These are phyloP conservation scores for Antitrichia curtipendula DNA, from an alignment of 225 moss, liverwort and hornwort species.

Conservation along the genomic window DNA sequence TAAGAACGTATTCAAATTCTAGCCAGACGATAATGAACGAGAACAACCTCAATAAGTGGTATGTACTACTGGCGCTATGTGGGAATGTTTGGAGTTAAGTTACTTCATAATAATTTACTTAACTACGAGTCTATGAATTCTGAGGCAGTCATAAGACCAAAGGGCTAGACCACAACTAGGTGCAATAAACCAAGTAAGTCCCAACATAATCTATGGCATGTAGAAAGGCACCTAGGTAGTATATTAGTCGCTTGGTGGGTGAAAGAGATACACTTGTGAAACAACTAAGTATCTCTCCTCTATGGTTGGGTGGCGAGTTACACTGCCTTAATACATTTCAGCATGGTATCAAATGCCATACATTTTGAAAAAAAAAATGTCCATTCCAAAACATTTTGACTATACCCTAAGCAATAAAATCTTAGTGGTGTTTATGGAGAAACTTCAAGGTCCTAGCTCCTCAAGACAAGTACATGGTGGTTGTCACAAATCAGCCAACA, in stretches of 20 bases:
- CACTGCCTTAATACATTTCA: neutral
- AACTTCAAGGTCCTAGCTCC: neutral
- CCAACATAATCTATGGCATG: neutral
- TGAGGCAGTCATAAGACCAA: neutral
- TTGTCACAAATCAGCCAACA: neutral
- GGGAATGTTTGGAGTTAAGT: neutral
- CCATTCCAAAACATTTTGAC: neutral
- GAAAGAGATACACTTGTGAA: neutral
- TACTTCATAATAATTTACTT: neutral
- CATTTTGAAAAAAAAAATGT: neutral
- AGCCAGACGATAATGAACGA: neutral
- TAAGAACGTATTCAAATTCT: neutral
- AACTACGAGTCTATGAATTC: neutral
- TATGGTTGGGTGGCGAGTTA: neutral
- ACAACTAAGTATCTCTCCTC: neutral
- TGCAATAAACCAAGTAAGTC: neutral
- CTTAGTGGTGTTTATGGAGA: neutral
- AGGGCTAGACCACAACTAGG: neutral
- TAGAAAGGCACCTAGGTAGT: neutral
- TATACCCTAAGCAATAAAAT: neutral
- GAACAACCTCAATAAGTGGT: neutral
- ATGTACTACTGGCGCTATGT: neutral
- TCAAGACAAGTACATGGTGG: neutral
- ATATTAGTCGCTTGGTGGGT: neutral
- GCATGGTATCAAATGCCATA: neutral